Base-by-base conservation (phyloP, 805 yeast species). In the Hanseniaspora meyeri region DNA sequence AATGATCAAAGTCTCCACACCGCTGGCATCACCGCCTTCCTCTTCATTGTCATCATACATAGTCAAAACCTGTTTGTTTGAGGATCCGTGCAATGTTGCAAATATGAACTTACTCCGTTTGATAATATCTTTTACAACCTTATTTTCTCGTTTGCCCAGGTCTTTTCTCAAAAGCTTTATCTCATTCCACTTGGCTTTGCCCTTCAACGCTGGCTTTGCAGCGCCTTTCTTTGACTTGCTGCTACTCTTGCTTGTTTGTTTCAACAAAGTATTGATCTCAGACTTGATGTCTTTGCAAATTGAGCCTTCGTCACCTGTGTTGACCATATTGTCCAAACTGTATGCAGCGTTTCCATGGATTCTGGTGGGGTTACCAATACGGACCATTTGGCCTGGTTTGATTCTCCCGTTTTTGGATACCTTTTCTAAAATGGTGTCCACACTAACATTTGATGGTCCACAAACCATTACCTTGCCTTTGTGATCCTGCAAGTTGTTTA, bases 331-430 rank as follows among this genome's bases (percentile, higher is more conserved):
- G 62, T 90, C 96, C 27, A 90, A 68, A 0, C 95, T 87, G 66
- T 88, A 95, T 24, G 77, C 73, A 37, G 82, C 68, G 56, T 81
- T 83, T 0, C 75, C 63, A 0, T 77, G 77, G 14, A 91, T 72
- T 57, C 97, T 77, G 1, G 97, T 95, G 0, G 97, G 97, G 67
- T 93, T 97, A 0, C 97, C 98, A 39, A 91, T 77, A 63, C 98
- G 75, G 11, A 91, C 72, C n/a, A 93, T 68, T 57, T 78, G 64
- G 12, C 76, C 73, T 0, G 73, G 73, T 43, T 74, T 64, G 42
- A 74, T 68, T 32, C 68, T 67, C 7, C 49, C 51, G 8, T 48
- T 43, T 48, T 20, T 27, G 43, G 74, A 68, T 24, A 91, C 67
- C 58, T 97, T 72, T 67, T 91, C 97, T 49, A 90, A 68, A 16